Conservation (phyloP, 2,329 filamentous ascomycete genomes). For the Mollisiaceae sp. region DNA sequence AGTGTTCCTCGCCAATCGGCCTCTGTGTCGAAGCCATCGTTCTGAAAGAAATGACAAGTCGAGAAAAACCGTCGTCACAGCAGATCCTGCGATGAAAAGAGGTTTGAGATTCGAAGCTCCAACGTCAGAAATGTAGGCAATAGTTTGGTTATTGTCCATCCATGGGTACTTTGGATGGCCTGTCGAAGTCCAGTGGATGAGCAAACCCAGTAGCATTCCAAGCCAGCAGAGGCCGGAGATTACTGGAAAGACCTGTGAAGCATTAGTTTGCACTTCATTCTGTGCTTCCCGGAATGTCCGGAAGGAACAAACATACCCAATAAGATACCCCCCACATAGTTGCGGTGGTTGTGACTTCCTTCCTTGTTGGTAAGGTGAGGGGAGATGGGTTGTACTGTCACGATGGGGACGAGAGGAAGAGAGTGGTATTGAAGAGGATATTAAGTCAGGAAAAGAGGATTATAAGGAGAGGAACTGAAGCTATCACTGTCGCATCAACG, state of each 20-base stretch:
- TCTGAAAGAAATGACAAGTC: constrained; percentile 82
- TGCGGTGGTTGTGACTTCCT: constrained; percentile 3
- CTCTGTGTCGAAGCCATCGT: constrained; percentile 82
- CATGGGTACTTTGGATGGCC: constrained; percentile 62
- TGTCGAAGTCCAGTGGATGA: constrained; percentile 61
- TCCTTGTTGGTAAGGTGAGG: neutral
- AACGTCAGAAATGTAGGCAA: constrained; percentile 76
- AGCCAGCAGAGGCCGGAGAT: constrained; percentile 62
- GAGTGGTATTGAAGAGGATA: neutral
- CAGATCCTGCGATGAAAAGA: constrained; percentile 75
- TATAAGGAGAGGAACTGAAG: neutral
- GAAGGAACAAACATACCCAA: constrained; percentile 50
- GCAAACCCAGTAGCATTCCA: constrained; percentile 36
- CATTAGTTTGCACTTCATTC: neutral
- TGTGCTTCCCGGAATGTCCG: neutral
- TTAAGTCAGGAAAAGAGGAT: neutral
- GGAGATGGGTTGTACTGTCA: neutral
- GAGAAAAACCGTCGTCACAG: constrained; percentile 77
- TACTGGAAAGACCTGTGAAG: constrained; percentile 64
- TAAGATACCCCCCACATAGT: constrained; percentile 43
- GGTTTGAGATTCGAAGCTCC: constrained; percentile 70
- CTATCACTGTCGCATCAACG: constrained; percentile 1
- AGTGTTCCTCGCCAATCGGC: constrained; percentile 77
- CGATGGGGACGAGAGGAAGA: neutral
- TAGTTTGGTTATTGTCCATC: constrained; percentile 61